Percentiles rank a stretch among this genome's conserved stretches.
Evolutionary conservation across 2,329 filamentous ascomycete species (phyloP).

Genomic region (Calcarisporium arbuscula): DNA sequence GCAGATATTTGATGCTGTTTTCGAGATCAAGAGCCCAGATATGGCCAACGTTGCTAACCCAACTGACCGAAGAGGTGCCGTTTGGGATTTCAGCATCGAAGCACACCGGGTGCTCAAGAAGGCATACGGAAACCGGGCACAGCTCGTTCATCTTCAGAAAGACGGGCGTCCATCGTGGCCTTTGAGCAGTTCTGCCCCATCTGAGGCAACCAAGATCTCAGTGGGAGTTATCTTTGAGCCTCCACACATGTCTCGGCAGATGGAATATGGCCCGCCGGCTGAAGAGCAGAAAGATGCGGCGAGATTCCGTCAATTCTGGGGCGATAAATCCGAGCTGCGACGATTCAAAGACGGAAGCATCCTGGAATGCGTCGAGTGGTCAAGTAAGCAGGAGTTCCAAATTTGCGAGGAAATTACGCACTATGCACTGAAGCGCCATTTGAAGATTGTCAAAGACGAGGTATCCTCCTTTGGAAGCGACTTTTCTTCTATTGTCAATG

Average conservation of each 20-base stretch:
- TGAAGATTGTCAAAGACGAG: constrained; percentile 52
- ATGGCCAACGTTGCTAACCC: constrained; percentile 20
- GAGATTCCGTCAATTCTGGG: constrained; percentile 88
- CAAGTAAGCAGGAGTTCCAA: constrained; percentile 52
- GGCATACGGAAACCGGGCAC: constrained; percentile 70
- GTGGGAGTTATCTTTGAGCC: constrained; percentile 70
- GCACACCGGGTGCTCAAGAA: constrained; percentile 60
- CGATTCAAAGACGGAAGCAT: constrained; percentile 96
- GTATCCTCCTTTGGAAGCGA: constrained; percentile 45
- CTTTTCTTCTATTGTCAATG: constrained; percentile 40
- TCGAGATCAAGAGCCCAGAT: constrained; percentile 28
- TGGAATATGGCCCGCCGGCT: constrained; percentile 82
- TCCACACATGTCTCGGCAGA: constrained; percentile 63
- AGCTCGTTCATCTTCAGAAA: constrained; percentile 55
- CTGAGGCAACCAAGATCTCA: constrained; percentile 35
- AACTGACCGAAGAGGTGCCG: constrained; percentile 35
- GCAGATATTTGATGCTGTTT: constrained; percentile 47
- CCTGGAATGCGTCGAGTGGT: constrained; percentile 86
- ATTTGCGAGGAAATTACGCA: constrained; percentile 75
- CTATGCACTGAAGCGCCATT: constrained; percentile 64
- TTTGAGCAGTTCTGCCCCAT: constrained; percentile 15
- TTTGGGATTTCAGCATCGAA: constrained; percentile 44
- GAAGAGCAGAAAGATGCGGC: constrained; percentile 80
- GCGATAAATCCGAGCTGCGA: constrained; percentile 83
- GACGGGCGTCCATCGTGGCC: constrained; percentile 25